Percentiles rank a stretch among this genome's conserved stretches.
phyloP scores from a whole-genome alignment of 257 asterid genomes.

The Solanum piurae region DNA sequence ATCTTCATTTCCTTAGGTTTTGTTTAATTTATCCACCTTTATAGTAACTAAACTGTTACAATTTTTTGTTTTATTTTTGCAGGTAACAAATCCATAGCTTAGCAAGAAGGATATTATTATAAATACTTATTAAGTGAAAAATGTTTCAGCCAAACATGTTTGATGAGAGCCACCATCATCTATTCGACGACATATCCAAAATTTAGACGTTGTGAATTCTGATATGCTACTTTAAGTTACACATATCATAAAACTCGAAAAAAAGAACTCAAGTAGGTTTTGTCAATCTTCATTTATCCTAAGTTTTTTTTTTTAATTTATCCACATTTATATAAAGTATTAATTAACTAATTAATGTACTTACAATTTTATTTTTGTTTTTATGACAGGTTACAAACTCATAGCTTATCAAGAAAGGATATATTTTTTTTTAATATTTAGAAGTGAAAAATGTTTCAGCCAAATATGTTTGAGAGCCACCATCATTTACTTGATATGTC shows the following conservation, averaged over 20 bases:
- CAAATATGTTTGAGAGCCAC: slow-evolving; percentile 54
- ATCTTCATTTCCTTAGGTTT: not conserved
- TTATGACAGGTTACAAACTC: not conserved
- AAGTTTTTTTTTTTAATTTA: not conserved
- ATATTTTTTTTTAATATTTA: not conserved
- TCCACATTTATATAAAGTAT: not conserved
- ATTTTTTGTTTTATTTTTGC: not conserved
- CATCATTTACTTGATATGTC: slow-evolving; percentile 50
- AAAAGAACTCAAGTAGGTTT: not conserved
- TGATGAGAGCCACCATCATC: slow-evolving; percentile 35
- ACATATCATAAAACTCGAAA: not conserved
- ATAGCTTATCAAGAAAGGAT: not conserved
- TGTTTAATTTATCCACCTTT: not conserved
- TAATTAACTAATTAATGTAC: not conserved
- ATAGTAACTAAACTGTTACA: not conserved
- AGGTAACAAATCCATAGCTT: not conserved
- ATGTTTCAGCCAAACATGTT: slow-evolving; percentile 67
- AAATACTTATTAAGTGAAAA: not conserved
- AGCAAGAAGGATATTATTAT: not conserved
- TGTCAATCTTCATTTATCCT: not conserved
- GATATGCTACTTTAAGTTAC: not conserved
- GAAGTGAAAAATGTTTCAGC: slow-evolving; percentile 44
- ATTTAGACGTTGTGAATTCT: not conserved
- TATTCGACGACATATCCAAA: slow-evolving; percentile 14
- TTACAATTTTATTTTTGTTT: not conserved